Percentiles rank a stretch among this genome's conserved stretches.
These are phyloP conservation scores for Cercospora brassicicola DNA, from an alignment of 2,329 filamentous ascomycete genomes.

Conservation along the genomic window DNA sequence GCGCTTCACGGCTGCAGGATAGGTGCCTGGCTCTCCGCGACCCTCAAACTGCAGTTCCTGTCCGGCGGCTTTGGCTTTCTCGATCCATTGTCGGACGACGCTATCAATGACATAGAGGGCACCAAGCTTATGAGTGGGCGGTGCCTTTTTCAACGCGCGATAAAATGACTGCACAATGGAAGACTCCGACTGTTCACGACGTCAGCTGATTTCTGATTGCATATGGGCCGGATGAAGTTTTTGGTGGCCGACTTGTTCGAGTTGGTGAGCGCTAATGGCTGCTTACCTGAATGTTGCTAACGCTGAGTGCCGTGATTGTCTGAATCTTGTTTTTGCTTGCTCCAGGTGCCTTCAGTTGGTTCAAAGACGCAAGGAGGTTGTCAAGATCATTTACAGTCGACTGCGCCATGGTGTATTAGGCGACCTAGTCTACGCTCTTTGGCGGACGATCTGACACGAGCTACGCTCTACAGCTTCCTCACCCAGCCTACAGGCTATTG, in stretches of 20 bases:
- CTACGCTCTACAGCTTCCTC: constrained; percentile 28
- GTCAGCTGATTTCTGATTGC: not conserved
- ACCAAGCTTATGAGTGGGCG: constrained; percentile 93
- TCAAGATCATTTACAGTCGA: constrained; percentile 90
- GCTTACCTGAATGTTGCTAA: constrained; percentile 83
- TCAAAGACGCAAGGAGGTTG: constrained; percentile 85
- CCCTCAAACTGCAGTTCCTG: constrained; percentile 67
- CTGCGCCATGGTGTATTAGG: constrained; percentile 39
- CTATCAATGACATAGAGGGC: constrained; percentile 99
- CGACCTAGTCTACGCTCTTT: constrained; percentile 23
- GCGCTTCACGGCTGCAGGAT: constrained; percentile 90
- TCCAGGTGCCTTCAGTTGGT: constrained; percentile 85
- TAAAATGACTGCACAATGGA: constrained; percentile 94
- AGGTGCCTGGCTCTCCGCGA: constrained; percentile 84
- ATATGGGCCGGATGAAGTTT: not conserved
- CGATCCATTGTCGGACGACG: constrained; percentile 98
- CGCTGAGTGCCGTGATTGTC: constrained; percentile 82
- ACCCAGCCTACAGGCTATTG: constrained; percentile 31
- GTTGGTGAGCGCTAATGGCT: not conserved
- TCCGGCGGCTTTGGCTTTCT: constrained; percentile 83
- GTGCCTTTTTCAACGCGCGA: constrained; percentile 94
- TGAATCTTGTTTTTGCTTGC: constrained; percentile 91
- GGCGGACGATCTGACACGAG: constrained; percentile 14
- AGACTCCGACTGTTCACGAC: constrained; percentile 74
- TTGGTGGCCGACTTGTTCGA: not conserved